Evolutionary conservation across 805 yeast species (phyloP), one percentile per base, ranked within the genome.

Genomic region (Candida anglica): DNA sequence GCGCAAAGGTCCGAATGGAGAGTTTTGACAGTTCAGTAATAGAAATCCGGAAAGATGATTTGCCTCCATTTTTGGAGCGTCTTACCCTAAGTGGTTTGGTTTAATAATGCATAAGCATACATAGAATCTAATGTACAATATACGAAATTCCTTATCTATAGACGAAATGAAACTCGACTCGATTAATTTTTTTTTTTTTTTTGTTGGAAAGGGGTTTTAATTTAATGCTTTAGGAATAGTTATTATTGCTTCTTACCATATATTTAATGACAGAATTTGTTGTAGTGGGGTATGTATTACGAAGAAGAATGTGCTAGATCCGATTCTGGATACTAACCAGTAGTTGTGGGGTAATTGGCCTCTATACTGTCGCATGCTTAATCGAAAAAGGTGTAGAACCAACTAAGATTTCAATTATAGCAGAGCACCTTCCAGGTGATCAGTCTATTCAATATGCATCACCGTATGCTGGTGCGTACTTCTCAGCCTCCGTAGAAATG

Each of bases 11-110:
- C 14, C 73, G 91, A 48, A 84, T 93, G 41, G 98, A 93, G 56
- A 87, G 95, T 50, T 93, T 93, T 60, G 98, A 93, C 54, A 85
- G 95, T 43, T 79, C 97, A 3, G 86, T 93, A 15, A 87, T 93
- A 28, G 97, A 93, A 60, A 80, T 93, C 27, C 64, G 86, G 39
- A 82, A 80, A 50, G 96, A 89, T 31, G 98, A 93, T 54, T 64
- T 93, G 42, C 69, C 87, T 4, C 86, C 95, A 32, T 93, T 93
- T 51, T 60, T 93, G 40, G 98, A 93, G 53, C 77, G 78, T 38
- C 63, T 91, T 41, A 86, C 95, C 8, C 55, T 83, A 31, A 81
- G 88, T 63, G 89, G 89, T 10, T 46, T 63, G 32, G 50, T 63
- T 17, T 60, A 50, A 37, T n/a, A 13, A 16, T 16, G 25, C 10